Conservation (phyloP, 768 basidiomycete genomes). For the Brasilioporus rufonigricans region DNA sequence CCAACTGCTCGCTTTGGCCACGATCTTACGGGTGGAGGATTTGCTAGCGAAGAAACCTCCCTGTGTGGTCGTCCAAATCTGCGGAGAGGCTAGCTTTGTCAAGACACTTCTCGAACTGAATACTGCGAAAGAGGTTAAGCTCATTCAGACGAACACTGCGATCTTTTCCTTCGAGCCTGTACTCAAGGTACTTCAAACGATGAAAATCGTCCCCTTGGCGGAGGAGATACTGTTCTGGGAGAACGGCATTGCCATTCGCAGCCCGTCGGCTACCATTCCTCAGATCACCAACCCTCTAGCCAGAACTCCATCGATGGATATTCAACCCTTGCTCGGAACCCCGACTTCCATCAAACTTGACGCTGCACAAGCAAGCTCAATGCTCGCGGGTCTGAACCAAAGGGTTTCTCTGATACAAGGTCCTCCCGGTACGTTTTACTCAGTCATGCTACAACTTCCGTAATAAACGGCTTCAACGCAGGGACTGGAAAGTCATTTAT, state of each 20-base stretch:
- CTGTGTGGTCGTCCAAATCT: conserved; percentile 51
- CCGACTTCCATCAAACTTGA: conserved; percentile 48
- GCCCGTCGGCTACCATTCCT: conserved; percentile 4
- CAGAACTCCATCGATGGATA: conserved; percentile 34
- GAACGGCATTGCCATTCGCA: conserved; percentile 15
- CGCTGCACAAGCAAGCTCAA: conserved; percentile 41
- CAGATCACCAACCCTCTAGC: conserved; percentile 24
- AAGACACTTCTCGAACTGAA: conserved; percentile 41
- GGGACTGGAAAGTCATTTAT: conserved; percentile 76
- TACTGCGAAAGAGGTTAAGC: conserved; percentile 33
- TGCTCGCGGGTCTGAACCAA: conserved; percentile 55
- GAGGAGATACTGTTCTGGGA: conserved; percentile 57
- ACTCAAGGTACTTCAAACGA: conserved; percentile 52
- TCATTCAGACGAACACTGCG: conserved; percentile 60
- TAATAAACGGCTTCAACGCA: conserved; percentile 19
- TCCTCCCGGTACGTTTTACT: conserved; percentile 54
- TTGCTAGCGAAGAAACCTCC: conserved; percentile 48
- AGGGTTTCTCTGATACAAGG: conserved; percentile 64
- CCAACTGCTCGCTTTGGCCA: conserved; percentile 51
- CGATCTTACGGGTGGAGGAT: conserved; percentile 52
- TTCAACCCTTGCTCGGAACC: conserved; percentile 38
- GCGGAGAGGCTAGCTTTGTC: conserved; percentile 38
- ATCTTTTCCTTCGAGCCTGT: conserved; percentile 64
- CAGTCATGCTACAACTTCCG: not conserved
- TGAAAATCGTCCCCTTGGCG: conserved; percentile 43